Percentiles rank a stretch among this genome's conserved stretches.
Evolutionary conservation across 2,329 filamentous ascomycete genomes (phyloP).

Genomic region (Graphium sp.): DNA sequence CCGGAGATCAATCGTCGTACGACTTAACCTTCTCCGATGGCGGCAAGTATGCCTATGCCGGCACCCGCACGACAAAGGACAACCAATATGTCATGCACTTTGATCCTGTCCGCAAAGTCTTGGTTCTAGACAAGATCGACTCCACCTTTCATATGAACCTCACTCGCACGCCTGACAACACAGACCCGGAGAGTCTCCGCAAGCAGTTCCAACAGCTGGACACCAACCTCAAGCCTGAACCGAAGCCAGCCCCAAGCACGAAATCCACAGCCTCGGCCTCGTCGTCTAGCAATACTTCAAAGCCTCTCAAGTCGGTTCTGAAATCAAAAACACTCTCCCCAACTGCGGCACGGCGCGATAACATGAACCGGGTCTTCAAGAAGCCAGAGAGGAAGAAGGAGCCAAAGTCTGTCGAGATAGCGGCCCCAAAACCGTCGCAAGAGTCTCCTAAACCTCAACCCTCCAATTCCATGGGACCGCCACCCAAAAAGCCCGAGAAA

Average conservation of each 20-base stretch:
- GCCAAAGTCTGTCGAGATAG: constrained; percentile 18
- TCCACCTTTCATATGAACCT: constrained; percentile 83
- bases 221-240: constrained; percentile 10
- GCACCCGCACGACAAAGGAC: constrained; percentile 36
- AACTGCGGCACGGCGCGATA: no score
- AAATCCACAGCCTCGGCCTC: constrained; percentile 1
- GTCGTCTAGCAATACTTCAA: neutral
- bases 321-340: no score
- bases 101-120: constrained; percentile 55
- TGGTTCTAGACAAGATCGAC: constrained; percentile 67
- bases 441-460: constrained; percentile 9
- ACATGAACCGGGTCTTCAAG: no score
- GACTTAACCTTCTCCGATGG: constrained; percentile 37
- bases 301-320: constrained; percentile 4
- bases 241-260: constrained; percentile 10
- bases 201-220: constrained; percentile 52
- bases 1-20: constrained; percentile 32
- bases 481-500: no score
- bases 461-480: constrained; percentile 4
- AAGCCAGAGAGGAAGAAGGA: constrained; percentile 17
- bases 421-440: constrained; percentile 14
- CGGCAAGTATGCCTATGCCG: constrained; percentile 42
- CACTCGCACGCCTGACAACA: constrained; percentile 47
- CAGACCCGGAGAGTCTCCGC: constrained; percentile 44
- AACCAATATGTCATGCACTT: constrained; percentile 56